Conservation (phyloP, 352 stramenopile genomes). For the Globisporangium cederbergense region DNA sequence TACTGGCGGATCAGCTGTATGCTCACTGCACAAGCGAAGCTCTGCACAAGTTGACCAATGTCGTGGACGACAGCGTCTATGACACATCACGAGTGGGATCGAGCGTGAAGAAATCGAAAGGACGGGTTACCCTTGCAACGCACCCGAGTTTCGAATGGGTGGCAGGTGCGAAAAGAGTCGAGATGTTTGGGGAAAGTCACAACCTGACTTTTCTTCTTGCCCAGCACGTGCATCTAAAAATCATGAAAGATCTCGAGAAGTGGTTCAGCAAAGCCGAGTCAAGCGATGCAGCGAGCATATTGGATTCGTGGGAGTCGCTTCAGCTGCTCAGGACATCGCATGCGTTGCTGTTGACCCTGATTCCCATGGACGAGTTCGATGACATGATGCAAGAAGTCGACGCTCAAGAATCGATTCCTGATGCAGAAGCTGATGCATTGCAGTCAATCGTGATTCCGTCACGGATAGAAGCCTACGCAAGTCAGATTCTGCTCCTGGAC, state of each 20-base stretch:
- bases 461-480: slow-evolving; percentile 46
- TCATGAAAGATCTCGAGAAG: slow-evolving; percentile 57
- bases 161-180: slow-evolving; percentile 32
- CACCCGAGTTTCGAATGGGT: slow-evolving; percentile 29
- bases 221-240: slow-evolving; percentile 42
- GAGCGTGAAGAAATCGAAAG: neutral
- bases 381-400: slow-evolving; percentile 31
- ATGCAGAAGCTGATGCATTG: slow-evolving; percentile 17
- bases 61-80: neutral
- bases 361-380: slow-evolving; percentile 29
- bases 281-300: slow-evolving; percentile 44
- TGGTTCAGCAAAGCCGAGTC: slow-evolving; percentile 52
- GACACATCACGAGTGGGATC: neutral
- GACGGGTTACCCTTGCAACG: neutral
- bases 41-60: neutral
- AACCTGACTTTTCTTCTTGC: slow-evolving; percentile 57
- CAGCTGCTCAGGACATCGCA: slow-evolving; percentile 35
- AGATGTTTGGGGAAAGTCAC: slow-evolving; percentile 56
- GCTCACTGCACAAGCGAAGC: slow-evolving; percentile 48
- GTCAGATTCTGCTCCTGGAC: slow-evolving; percentile 44
- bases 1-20: slow-evolving; percentile 65
- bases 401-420: slow-evolving; percentile 17
- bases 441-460: slow-evolving; percentile 20
- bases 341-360: slow-evolving; percentile 19
- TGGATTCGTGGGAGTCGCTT: slow-evolving; percentile 43